A percentile compares a stretch with the other conserved stretches of the same genome.
Conservation (phyloP, 768 basidiomycete genomes). For the Paxillus involutus region DNA sequence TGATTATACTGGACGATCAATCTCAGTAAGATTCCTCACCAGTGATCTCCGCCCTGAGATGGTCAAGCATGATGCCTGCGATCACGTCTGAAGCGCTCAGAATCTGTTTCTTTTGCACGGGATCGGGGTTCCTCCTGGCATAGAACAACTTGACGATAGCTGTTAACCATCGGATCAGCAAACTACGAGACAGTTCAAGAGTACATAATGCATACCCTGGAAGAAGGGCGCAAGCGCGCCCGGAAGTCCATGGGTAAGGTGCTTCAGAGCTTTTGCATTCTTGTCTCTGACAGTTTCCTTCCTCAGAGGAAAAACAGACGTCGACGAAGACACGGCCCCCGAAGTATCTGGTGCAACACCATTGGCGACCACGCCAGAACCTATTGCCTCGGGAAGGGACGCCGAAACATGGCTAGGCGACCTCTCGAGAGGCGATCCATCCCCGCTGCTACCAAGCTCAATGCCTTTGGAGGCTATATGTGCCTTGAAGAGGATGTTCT, state of each 20-base stretch:
- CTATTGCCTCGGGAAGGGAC: constrained; percentile 40
- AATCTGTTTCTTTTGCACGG: constrained; percentile 76
- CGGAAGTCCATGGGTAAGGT: constrained; percentile 77
- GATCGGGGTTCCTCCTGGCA: constrained; percentile 73
- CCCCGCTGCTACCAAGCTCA: constrained; percentile 42
- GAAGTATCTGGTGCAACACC: constrained; percentile 27
- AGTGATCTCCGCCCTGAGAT: constrained; percentile 53
- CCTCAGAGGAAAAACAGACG: constrained; percentile 32
- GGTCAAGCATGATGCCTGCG: constrained; percentile 70
- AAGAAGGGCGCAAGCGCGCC: constrained; percentile 79
- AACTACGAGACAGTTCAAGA: background rate
- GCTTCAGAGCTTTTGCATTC: constrained; percentile 77
- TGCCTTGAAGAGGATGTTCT: constrained; percentile 76
- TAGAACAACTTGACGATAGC: constrained; percentile 88
- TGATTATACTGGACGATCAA: constrained; percentile 11
- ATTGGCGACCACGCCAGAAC: constrained; percentile 30
- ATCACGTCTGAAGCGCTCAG: constrained; percentile 64
- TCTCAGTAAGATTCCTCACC: constrained; percentile 43
- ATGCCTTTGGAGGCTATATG: constrained; percentile 56
- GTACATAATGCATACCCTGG: constrained; percentile 58
- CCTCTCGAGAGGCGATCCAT: constrained; percentile 46
- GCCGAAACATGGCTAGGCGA: constrained; percentile 44
- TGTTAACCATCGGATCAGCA: constrained; percentile 30
- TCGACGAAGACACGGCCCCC: constrained; percentile 18
- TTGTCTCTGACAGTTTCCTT: constrained; percentile 50